Evolutionary conservation across 305 asterid species (phyloP).

Genomic region (Fraxinus paxiana): DNA sequence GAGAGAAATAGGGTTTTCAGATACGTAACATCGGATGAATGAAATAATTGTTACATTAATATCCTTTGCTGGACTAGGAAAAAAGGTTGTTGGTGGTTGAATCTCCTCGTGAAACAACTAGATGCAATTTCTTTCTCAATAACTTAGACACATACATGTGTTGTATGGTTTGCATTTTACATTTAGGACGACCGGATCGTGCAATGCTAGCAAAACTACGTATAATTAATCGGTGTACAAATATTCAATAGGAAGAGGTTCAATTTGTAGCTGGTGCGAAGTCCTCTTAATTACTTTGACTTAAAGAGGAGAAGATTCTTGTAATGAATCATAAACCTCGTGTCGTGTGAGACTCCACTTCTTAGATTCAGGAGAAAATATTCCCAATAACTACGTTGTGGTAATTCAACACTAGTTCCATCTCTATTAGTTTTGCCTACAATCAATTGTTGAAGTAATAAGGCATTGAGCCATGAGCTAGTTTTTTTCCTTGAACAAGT

Average conservation of each 20-base stretch:
- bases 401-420: neutral
- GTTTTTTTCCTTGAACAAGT: neutral
- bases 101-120: slow-evolving; percentile 33
- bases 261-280: neutral
- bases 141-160: slow-evolving; percentile 21
- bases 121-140: slow-evolving; percentile 31
- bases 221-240: neutral
- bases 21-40: slow-evolving; percentile 47
- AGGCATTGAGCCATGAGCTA: neutral
- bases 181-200: neutral
- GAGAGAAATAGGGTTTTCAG: slow-evolving; percentile 15
- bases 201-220: neutral
- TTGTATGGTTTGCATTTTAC: neutral
- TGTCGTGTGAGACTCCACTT: neutral
- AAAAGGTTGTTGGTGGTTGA: slow-evolving; percentile 74
- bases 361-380: neutral
- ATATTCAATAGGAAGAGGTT: neutral
- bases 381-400: neutral
- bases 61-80: slow-evolving; percentile 40
- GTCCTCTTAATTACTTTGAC: neutral
- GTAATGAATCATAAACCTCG: neutral
- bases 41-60: slow-evolving; percentile 47
- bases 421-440: neutral
- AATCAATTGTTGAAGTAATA: neutral
- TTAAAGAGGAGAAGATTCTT: neutral